Percentiles rank a stretch among this genome's conserved stretches.
phyloP scores from a whole-genome alignment of 148 eudicot genomes.

The Cornus florida region DNA sequence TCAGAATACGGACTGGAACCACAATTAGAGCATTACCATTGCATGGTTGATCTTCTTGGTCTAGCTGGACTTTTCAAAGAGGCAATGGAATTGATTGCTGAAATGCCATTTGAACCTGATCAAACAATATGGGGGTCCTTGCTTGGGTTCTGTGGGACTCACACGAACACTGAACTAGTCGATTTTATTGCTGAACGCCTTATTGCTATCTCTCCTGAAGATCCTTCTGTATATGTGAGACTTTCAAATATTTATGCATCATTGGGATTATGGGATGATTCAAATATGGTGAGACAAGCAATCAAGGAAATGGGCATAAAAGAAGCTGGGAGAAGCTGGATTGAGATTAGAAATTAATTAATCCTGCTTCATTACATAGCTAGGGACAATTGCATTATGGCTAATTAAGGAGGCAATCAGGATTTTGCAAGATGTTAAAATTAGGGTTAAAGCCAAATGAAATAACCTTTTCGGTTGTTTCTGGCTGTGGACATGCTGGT shows the following conservation, averaged over 20 bases:
- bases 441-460: too few relatives aligned
- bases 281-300: not conserved
- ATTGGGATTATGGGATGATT: not conserved
- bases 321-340: not conserved
- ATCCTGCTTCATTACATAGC: not conserved
- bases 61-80: not conserved
- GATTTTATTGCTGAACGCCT: not conserved
- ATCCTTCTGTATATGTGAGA: not conserved
- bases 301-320: not conserved
- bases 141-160: not conserved
- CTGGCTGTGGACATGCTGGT: too few relatives aligned
- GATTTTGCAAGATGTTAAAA: too few relatives aligned
- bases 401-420: too few relatives aligned
- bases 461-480: too few relatives aligned
- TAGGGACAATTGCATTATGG: not conserved
- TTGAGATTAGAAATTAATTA: not conserved
- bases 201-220: not conserved
- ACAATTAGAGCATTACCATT: slow-evolving; percentile 1
- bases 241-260: not conserved
- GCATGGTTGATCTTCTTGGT: slow-evolving; percentile 1
- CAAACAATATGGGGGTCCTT: not conserved
- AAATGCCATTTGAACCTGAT: not conserved
- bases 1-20: not conserved
- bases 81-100: not conserved
- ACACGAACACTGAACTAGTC: not conserved